Base-by-base conservation (phyloP, 1,284 basidiomycete species). In the Trichosporon sp. region DNA sequence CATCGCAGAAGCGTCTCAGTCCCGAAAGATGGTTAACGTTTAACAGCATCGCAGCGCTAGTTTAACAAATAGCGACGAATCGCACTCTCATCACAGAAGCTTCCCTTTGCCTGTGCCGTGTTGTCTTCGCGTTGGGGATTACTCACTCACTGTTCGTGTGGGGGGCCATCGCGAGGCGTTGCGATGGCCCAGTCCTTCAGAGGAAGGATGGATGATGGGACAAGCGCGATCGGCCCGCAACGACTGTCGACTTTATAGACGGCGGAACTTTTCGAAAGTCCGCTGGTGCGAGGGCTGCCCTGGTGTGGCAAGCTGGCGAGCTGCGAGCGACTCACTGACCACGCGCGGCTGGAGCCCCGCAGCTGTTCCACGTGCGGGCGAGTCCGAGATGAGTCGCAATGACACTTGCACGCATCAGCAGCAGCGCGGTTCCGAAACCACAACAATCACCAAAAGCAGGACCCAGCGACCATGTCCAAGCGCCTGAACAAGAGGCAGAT, bases 1-100 rank as follows among this genome's bases (percentile, higher is more conserved):
- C 56, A n/a, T 31, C 3, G 44, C 64, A 53, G 23, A 64, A 62
- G 21, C 8, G 65, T 76, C 80, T 89, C 88, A 95, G 92, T 91
- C 92, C 93, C 93, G 93, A 95, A 95, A 95, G 93, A 95, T 95
- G 92, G 92, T 95, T 88, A 89, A 78, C 90, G 88, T 87, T 86
- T 84, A 88, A 89, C 92, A 90, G 83, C 92, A 93, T 85, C 67
- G 90, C 84, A 86, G 65, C 56, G 56, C 56, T 67, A 74, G 72
- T 79, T 82, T 78, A 78, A 76, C 75, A 76, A 73, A 67, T 73
- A 69, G 76, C 81, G 77, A 75, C 77, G 73, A 69, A 76, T 77
- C 78, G 81, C 78, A 79, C 78, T 80, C 87, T 91, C 92, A 95
- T 95, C 93, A 92, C 87, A 56, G 71, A 69, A 27, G 34, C 38